Percentiles rank a stretch among this genome's conserved stretches.
Evolutionary conservation across 2,329 filamentous ascomycete genomes (phyloP).

Genomic region (Diaporthe eres): DNA sequence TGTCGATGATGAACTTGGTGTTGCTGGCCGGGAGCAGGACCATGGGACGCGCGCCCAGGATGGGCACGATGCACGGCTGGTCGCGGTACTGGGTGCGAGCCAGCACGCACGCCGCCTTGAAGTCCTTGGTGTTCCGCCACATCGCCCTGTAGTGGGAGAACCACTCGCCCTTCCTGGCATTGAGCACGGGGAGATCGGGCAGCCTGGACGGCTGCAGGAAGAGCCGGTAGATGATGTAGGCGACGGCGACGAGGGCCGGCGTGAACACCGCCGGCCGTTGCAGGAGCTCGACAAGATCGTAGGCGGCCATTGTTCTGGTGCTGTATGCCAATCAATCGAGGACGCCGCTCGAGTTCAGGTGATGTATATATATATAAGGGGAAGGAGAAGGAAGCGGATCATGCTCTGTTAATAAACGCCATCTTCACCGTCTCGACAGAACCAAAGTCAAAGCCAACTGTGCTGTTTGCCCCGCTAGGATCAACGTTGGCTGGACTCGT

Average conservation of each 20-base stretch:
- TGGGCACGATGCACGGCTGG: constrained; percentile 47
- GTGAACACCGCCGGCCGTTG: constrained; percentile 47
- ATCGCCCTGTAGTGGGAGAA: constrained; percentile 49
- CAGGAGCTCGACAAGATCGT: constrained; percentile 38
- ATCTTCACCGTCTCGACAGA: background rate
- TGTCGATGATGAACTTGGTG: constrained; percentile 50
- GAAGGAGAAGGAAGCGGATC: background rate
- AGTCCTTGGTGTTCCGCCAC: constrained; percentile 50
- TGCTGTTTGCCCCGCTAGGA: background rate
- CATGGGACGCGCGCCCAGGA: constrained; percentile 43
- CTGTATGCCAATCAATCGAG: background rate
- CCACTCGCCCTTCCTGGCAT: constrained; percentile 52
- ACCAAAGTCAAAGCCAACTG: background rate
- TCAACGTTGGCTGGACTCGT: background rate
- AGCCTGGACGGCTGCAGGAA: constrained; percentile 45
- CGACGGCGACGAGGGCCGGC: constrained; percentile 45
- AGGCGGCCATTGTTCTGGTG: constrained; percentile 18
- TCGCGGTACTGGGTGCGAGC: constrained; percentile 47
- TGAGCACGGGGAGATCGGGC: constrained; percentile 50
- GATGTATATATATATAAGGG: background rate
- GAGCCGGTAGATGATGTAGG: constrained; percentile 47
- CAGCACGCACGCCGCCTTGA: constrained; percentile 46
- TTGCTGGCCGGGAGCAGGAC: constrained; percentile 49
- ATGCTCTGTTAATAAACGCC: background rate
- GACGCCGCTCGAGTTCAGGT: background rate